Evolutionary conservation across 2,329 filamentous ascomycete genomes (phyloP).

Genomic region (Nothomitra cinnamomea): DNA sequence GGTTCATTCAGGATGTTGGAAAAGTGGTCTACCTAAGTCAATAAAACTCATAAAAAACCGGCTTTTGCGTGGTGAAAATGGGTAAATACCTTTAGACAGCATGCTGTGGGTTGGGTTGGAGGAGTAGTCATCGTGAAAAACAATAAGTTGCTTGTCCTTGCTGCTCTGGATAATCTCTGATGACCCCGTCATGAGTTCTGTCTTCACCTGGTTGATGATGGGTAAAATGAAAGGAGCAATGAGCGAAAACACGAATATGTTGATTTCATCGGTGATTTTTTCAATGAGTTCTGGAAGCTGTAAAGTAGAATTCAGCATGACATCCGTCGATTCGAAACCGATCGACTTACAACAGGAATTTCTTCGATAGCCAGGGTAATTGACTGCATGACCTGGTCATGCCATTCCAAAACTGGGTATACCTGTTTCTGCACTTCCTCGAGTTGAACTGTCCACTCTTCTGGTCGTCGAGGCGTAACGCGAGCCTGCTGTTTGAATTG

Average conservation of each 20-base stretch:
- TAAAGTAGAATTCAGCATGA: not conserved
- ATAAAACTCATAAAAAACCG: not conserved
- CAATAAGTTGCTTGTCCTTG: constrained; percentile 66
- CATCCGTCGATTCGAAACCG: not conserved
- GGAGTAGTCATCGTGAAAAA: constrained; percentile 62
- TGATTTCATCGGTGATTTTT: constrained; percentile 73
- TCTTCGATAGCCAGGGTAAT: constrained; percentile 67
- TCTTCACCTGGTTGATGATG: constrained; percentile 72
- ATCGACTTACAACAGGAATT: constrained; percentile 44
- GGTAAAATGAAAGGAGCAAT: constrained; percentile 78
- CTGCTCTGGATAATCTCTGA: constrained; percentile 77
- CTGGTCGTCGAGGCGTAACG: constrained; percentile 63
- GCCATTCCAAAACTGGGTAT: constrained; percentile 79
- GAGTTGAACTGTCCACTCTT: constrained; percentile 68
- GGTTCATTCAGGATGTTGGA: constrained; percentile 70
- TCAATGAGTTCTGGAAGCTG: constrained; percentile 64
- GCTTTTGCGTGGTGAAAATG: not conserved
- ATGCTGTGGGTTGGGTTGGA: constrained; percentile 86
- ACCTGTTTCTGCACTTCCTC: constrained; percentile 59
- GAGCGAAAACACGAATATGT: constrained; percentile 78
- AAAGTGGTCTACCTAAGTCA: constrained; percentile 40
- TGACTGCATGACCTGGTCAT: constrained; percentile 69
- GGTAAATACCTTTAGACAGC: constrained; percentile 62
- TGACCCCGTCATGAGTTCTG: constrained; percentile 70
- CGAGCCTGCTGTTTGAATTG: constrained; percentile 53